Conservation (phyloP, 176 grass and related monocot species). For the Lolium perenne region DNA sequence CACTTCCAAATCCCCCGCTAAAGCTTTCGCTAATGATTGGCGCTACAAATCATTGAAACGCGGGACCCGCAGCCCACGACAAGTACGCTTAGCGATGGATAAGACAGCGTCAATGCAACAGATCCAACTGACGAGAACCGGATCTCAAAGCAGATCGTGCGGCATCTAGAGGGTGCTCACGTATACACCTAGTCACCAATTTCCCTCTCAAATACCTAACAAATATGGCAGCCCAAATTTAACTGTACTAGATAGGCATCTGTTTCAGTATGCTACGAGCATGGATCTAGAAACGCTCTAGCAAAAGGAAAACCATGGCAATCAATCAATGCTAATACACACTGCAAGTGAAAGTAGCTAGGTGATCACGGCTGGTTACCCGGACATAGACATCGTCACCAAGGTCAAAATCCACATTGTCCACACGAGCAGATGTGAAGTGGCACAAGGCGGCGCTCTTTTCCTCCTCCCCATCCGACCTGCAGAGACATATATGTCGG, state of each 20-base stretch:
- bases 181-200: too few relatives aligned
- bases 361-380: slow-evolving; percentile 35
- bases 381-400: slow-evolving; percentile 69
- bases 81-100: too few relatives aligned
- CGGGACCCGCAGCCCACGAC: too few relatives aligned
- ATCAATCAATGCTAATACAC: background rate
- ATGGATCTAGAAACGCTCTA: background rate
- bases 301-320: background rate
- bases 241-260: background rate
- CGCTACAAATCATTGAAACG: too few relatives aligned
- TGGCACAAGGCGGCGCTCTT: slow-evolving; percentile 34
- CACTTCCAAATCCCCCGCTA: too few relatives aligned
- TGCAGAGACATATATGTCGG: background rate
- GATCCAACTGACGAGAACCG: too few relatives aligned
- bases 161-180: too few relatives aligned
- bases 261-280: too few relatives aligned
- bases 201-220: too few relatives aligned
- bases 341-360: background rate
- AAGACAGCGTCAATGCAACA: too few relatives aligned
- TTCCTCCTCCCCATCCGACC: slow-evolving; percentile 27
- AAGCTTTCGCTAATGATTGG: too few relatives aligned
- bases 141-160: too few relatives aligned
- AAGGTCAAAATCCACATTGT: slow-evolving; percentile 52
- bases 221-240: background rate
- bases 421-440: slow-evolving; percentile 53